Evolutionary conservation across 768 basidiomycete species (phyloP), one percentile per base, ranked within the genome.

Genomic region (Boletellus emodensis): DNA sequence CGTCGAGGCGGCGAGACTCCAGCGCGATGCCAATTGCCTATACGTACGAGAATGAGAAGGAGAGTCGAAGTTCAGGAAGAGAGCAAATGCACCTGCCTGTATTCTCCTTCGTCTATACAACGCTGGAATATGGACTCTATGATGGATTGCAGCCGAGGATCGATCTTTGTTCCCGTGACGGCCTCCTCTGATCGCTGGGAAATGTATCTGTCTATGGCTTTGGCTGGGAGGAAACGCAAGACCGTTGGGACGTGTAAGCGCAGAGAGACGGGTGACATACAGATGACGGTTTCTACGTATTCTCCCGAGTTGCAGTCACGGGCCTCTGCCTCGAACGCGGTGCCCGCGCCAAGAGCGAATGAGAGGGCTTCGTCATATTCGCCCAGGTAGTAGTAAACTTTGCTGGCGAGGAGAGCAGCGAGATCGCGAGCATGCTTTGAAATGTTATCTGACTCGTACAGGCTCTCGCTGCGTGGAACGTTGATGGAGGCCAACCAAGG

Each of bases 311-410:
- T 86, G 50, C 73, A 65, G 14, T 71, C 75, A 60, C 78, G 79
- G 55, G 79, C 73, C 64, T 92, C 88, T 2, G 75, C 77, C 65
- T 90, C 85, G 63, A 98, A 97, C 65, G 89, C 86, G 66, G 72
- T 76, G 49, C 90, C 93, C 15, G 95, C 91, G 50, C 88, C 87
- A 41, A 99, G 82, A 18, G 96, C 96, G 63, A 97, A 97, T 12
- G 90, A 87, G 51, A 99, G 80, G 26, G 94, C 91, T 66, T 99
- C 96, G 62, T 94, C 92, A 60, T 95, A 90, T 67, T 92, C 90
- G 56, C 90, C 93, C 43, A 99, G 78, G 78, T 88, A 95, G 72
- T 93, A 98, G 71, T 98, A 98, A 44, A 98, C 90, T 68, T 98
- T 98, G 77, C 93, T 94, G n/a, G 90, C 87, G 26, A 99, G 78